Percentiles rank a stretch among this genome's conserved stretches.
phyloP scores from a whole-genome alignment of 805 yeast species.

The Sungouiella blattae region DNA sequence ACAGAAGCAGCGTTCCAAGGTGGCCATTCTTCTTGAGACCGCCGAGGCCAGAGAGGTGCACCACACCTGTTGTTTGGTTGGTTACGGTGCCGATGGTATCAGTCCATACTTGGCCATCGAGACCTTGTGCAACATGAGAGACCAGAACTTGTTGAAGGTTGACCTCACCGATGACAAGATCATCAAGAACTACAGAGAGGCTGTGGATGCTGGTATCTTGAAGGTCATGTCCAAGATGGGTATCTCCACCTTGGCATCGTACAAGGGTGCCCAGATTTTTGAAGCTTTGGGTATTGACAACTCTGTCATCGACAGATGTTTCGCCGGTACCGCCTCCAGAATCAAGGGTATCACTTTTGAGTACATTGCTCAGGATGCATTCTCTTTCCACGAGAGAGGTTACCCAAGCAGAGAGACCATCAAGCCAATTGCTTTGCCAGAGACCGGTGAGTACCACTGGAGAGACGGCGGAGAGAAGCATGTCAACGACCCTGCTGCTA shows the following conservation, averaged over 20 bases:
- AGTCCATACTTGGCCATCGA: slow-evolving; percentile 94
- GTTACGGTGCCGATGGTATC: slow-evolving; percentile 96
- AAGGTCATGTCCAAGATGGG: slow-evolving; percentile 99
- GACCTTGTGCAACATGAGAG: slow-evolving; percentile 78
- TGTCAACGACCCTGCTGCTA: slow-evolving; percentile 90
- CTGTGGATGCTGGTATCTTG: slow-evolving; percentile 86
- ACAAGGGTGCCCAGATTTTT: slow-evolving; percentile 98
- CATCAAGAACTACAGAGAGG: slow-evolving; percentile 73
- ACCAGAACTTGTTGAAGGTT: slow-evolving; percentile 65
- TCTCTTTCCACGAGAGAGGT: slow-evolving; percentile 89
- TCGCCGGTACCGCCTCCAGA: slow-evolving; percentile 96
- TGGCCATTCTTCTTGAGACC: slow-evolving; percentile 86
- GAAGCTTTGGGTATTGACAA: slow-evolving; percentile 96
- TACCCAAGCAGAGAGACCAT: slow-evolving; percentile 74
- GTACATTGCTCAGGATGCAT: slow-evolving; percentile 94
- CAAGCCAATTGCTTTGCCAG: slow-evolving; percentile 75
- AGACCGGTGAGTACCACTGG: slow-evolving; percentile 97
- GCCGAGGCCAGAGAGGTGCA: slow-evolving; percentile 98
- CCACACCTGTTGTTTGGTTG: slow-evolving; percentile 89
- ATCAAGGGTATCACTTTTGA: slow-evolving; percentile 94
- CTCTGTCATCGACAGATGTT: slow-evolving; percentile 91
- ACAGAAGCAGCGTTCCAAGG: slow-evolving; percentile 93
- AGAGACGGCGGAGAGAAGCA: slow-evolving; percentile 98
- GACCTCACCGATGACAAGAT: slow-evolving; percentile 56
- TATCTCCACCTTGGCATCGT: slow-evolving; percentile 95